Evolutionary conservation across 148 eudicot genomes (phyloP), one percentile per base, ranked within the genome.

Genomic region (Fallopia convolvulus): DNA sequence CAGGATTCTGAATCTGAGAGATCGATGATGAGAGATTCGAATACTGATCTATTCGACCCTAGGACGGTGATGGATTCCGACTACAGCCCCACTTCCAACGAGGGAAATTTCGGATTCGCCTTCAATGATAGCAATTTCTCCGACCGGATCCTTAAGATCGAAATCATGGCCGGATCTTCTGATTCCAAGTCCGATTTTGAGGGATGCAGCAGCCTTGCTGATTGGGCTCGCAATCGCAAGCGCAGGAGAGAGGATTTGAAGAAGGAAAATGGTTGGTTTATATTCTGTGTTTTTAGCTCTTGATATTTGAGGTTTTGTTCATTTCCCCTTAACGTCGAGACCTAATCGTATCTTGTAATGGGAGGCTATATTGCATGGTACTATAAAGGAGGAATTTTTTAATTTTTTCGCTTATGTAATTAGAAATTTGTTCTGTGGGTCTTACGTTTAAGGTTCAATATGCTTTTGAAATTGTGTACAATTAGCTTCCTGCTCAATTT

Each of bases 71-170:
- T 91, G 92, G 93, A 91, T 60, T 83, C 97, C 13, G 89, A 86
- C 10, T 17, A 68, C 72, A 68, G 72, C 10, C 20, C 44, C 4
- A 14, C 72, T 20, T 68, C 44, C 72, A 68, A 17, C 72, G 72
- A 68, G 26, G 11, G 74, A 12, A 70, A 81, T 60, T 93, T 87
- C 55, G 93, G 83, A 8, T 93, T 93, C 72, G 98, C 98, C 1
- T 91, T 90, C 75, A 74, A 93, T 72, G 89, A 89, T 49, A 85
- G 79, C 72, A 91, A 91, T 81, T 93, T 91, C 86, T 93, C 98
- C 3, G 98, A 93, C 60, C 82, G 93, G 26, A 74, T 89, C 52
- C 83, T 91, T 9, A 80, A 81, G 77, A 82, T 93, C 26, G 96
- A 93, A 81, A 88, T 93, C 36, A 20, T 89, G 23, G 83, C 91